Evolutionary conservation across 2,329 filamentous ascomycete species (phyloP), one percentile per base, ranked within the genome.

Genomic region (Aspergillus candidus): DNA sequence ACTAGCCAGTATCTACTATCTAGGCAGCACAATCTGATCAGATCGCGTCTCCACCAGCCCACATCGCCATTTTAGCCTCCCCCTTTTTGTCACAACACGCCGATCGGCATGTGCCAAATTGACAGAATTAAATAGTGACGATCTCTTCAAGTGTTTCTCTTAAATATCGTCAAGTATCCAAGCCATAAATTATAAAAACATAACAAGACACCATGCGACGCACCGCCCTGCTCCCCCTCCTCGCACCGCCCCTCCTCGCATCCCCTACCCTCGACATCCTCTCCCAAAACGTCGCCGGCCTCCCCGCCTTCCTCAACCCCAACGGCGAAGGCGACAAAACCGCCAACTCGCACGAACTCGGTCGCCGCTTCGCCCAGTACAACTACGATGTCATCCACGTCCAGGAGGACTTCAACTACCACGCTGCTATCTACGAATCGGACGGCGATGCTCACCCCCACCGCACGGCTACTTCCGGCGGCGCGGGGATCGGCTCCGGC

Each of bases 351-450:
- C 67, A 67, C 8, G 60, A 65, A 22, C 82, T 84, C 38, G 82
- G 82, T 1, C 58, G 69, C 4, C 69, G 75, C 41, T 78, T 85
- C 53, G 67, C 75, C 4, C 51, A 76, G 55, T 76, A 80, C 46
- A 72, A 65, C 44, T 82, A 78, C 63, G 78, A 82, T 51, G 65
- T 85, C 22, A 79, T 84, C 57, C 73, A 86, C 51, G 67, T 82
- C 11, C 82, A 86, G 59, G 82, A 84, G 69, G 79, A 84, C 59
- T 84, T 84, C 70, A 83, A 83, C 65, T 85, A 79, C 62, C 80
- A 86, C 53, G 75, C 78, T 7, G 71, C 73, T 44, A 73, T 86
- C 51, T 85, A 84, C 62, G 69, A 68, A 8, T 77, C 76, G 11
- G 78, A 60, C 36, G 39, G 50, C 15, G 22, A 27, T 27, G 22